Evolutionary conservation across 441 rosid genomes (phyloP).

Genomic region (Erodium texanum): DNA sequence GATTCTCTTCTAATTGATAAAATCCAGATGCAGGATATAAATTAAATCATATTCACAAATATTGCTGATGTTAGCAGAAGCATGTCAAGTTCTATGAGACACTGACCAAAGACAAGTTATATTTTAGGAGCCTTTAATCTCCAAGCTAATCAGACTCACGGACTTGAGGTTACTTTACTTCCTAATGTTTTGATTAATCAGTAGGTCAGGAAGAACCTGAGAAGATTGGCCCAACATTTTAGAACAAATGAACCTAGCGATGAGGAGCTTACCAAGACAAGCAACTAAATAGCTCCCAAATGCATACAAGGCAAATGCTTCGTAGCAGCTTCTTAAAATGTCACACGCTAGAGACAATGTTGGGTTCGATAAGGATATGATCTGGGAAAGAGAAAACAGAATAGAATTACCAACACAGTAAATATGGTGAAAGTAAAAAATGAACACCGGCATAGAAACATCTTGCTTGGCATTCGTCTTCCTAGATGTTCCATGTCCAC

Average conservation of each 20-base stretch:
- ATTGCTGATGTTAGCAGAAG: not conserved
- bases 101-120: not conserved
- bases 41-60: not conserved
- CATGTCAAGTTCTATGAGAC: not conserved
- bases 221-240: not conserved
- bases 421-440: not conserved
- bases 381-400: slow-evolving; percentile 24
- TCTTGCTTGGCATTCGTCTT: not conserved
- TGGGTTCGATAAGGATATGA: slow-evolving; percentile 56
- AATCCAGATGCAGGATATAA: not conserved
- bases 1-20: not conserved
- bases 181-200: not conserved
- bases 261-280: slow-evolving; percentile 57
- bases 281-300: slow-evolving; percentile 88
- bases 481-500: not conserved
- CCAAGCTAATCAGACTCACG: not conserved
- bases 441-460: not conserved
- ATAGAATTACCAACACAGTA: not conserved
- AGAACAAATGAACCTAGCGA: not conserved
- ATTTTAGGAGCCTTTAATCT: not conserved
- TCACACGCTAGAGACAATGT: slow-evolving; percentile 61
- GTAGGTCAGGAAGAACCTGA: not conserved
- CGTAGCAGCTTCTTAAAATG: slow-evolving; percentile 74
- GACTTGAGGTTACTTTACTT: not conserved
- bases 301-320: slow-evolving; percentile 83